Evolutionary conservation across 139 green algal species (phyloP).

Genomic region (Coccomyxa sp.): DNA sequence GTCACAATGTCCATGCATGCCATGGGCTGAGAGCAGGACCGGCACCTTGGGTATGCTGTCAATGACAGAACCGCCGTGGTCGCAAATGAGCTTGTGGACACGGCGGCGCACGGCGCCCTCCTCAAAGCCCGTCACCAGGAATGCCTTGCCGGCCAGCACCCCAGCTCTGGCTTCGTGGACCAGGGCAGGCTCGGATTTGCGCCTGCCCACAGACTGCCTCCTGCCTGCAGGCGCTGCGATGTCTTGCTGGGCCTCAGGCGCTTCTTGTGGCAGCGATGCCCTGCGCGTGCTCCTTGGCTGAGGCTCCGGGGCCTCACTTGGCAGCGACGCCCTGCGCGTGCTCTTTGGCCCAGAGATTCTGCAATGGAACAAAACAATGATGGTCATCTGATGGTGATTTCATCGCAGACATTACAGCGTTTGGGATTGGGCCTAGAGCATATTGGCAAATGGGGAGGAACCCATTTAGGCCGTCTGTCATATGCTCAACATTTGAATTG

Average conservation of each 20-base stretch:
- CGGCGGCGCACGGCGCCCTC: neutral
- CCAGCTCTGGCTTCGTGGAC: neutral
- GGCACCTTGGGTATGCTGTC: constrained; percentile 1
- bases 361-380: too few relatives aligned
- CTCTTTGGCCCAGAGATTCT: too few relatives aligned
- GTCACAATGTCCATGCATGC: neutral
- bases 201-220: neutral
- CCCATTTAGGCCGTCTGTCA: too few relatives aligned
- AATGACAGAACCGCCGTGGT: constrained; percentile 3
- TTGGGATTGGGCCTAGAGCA: too few relatives aligned
- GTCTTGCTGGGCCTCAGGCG: constrained; percentile 4
- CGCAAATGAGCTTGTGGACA: neutral
- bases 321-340: too few relatives aligned
- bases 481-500: too few relatives aligned
- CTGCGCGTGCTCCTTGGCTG: too few relatives aligned
- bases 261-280: too few relatives aligned
- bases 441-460: too few relatives aligned
- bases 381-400: too few relatives aligned
- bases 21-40: neutral
- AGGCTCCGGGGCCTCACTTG: too few relatives aligned
- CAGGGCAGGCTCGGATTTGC: constrained; percentile 1
- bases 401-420: too few relatives aligned
- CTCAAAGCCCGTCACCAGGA: constrained; percentile 14
- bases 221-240: neutral
- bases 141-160: neutral